Base-by-base conservation (phyloP, 495 filamentous ascomycete species). In the Cenococcum geophilum region DNA sequence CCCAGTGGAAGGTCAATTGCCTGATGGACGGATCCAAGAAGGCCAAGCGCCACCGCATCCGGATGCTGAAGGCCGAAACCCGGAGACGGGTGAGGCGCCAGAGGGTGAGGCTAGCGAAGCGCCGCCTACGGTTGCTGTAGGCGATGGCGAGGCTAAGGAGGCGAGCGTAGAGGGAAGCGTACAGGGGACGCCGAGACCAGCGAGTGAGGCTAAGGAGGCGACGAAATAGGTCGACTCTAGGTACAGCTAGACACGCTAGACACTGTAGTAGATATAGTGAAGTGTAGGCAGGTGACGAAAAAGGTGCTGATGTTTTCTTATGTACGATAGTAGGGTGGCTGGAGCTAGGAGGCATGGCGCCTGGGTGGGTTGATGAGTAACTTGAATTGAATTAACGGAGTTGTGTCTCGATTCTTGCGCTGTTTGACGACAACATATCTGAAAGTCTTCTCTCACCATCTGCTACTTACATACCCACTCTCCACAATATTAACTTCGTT, bases 11-110 rank as follows among this genome's bases (percentile, higher is more conserved):
- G 49, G 49, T 20, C 21, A 23, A 18, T 14, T 18, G 68, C 64
- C 36, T 27, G 59, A 51, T 60, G 66, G 52, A 57, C 16, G 14
- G 61, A 62, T 43, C 55, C 40, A 12, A 23, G 51, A 22, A 40
- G 63, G 63, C 16, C 57, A 62, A 45, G 88, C 89, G 22, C 89
- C 88, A 32, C 89, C 88, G n/a, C 88, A 92, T 71, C 89, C 89
- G 5, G 89, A 92, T 67, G 86, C 88, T 32, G 81, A 95, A 72
- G 88, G 87, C 58, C 78, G 79, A 58, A 82, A 89, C 60, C 81
- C 83, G 34, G 83, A 87, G 67, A 91, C 87, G 40, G 68, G 70
- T 20, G 71, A 65, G 20, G 71, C 71, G 49, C 58, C 55, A 0
- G 66, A 72, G 53, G 66, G 45, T 2, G 64, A 67, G 55, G 65